These are phyloP conservation scores for Alternaria burnsii DNA, from an alignment of 2,329 filamentous ascomycete genomes.

Conservation along the genomic window DNA sequence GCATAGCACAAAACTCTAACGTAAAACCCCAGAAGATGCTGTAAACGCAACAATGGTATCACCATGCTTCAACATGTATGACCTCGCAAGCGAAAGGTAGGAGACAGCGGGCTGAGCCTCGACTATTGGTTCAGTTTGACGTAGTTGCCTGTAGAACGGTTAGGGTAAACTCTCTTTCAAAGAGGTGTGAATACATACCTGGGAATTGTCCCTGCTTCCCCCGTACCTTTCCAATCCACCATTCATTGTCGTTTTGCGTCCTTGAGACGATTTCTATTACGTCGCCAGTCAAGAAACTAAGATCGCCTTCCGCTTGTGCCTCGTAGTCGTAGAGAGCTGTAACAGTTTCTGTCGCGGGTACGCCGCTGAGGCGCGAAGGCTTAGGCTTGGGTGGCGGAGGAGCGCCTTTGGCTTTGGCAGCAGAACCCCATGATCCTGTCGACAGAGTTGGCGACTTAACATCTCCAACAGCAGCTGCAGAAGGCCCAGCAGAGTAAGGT, in stretches of 20 bases:
- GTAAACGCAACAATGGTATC: constrained; percentile 1
- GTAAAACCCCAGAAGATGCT: constrained; percentile 6
- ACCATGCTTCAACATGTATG: constrained; percentile 23
- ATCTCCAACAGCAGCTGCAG: constrained; percentile 23
- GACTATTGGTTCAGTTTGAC: constrained; percentile 50
- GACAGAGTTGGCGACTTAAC: constrained; percentile 42
- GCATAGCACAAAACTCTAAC: constrained; percentile 7
- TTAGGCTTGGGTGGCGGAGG: constrained; percentile 65
- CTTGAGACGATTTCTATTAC: constrained; percentile 85
- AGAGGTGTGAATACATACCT: constrained; percentile 66
- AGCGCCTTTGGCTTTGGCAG: constrained; percentile 58
- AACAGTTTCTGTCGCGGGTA: constrained; percentile 75
- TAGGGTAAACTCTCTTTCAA: constrained; percentile 20
- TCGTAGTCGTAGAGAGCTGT: constrained; percentile 97
- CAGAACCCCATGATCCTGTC: constrained; percentile 53
- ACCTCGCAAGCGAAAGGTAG: constrained; percentile 8
- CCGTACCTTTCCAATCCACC: constrained; percentile 87
- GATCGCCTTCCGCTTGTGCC: constrained; percentile 90
- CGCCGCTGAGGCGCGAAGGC: constrained; percentile 74
- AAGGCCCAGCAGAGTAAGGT: constrained; percentile 50
- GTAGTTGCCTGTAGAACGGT: constrained; percentile 51
- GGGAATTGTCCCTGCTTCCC: constrained; percentile 92
- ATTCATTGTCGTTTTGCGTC: constrained; percentile 93
- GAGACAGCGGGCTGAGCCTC: constrained; percentile 4
- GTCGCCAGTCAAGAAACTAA: constrained; percentile 89